Evolutionary conservation across 805 yeast genomes (phyloP).

Genomic region (Brettanomyces sp.): DNA sequence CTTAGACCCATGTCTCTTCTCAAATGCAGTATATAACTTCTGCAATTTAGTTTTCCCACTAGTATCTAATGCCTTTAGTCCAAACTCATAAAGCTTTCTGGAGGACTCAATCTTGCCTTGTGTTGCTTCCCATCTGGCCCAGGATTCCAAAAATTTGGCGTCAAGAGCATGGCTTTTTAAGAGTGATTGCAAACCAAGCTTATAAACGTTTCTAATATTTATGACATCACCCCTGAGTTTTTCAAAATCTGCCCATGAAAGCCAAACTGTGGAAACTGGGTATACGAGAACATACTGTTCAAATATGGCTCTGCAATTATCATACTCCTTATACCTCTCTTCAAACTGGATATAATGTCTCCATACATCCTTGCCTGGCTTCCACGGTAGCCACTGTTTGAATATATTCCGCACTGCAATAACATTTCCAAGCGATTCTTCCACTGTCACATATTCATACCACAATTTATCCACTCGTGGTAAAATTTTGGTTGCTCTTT

Average conservation of each 20-base stretch:
- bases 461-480: slow-evolving; percentile 83
- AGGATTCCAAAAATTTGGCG: slow-evolving; percentile 33
- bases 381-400: slow-evolving; percentile 75
- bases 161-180: slow-evolving; percentile 24
- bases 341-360: slow-evolving; percentile 66
- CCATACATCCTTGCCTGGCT: slow-evolving; percentile 63
- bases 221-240: slow-evolving; percentile 34
- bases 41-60: slow-evolving; percentile 28
- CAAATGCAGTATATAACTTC: slow-evolving; percentile 45
- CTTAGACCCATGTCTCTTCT: slow-evolving; percentile 52
- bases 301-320: slow-evolving; percentile 50
- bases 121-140: slow-evolving; percentile 66
- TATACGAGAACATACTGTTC: slow-evolving; percentile 44
- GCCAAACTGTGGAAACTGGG: slow-evolving; percentile 55
- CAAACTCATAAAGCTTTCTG: slow-evolving; percentile 43
- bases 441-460: slow-evolving; percentile 75
- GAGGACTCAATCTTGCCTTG: slow-evolving; percentile 56
- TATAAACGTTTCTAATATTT: slow-evolving; percentile 55
- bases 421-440: slow-evolving; percentile 64
- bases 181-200: slow-evolving; percentile 53
- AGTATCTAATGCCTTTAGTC: slow-evolving; percentile 31
- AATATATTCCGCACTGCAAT: slow-evolving; percentile 56
- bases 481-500: slow-evolving; percentile 61
- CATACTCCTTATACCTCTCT: slow-evolving; percentile 42
- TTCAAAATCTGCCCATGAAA: slow-evolving; percentile 69